Evolutionary conservation across 257 asterid genomes (phyloP), one percentile per base, ranked within the genome.

Genomic region (Fraxinus anomala): DNA sequence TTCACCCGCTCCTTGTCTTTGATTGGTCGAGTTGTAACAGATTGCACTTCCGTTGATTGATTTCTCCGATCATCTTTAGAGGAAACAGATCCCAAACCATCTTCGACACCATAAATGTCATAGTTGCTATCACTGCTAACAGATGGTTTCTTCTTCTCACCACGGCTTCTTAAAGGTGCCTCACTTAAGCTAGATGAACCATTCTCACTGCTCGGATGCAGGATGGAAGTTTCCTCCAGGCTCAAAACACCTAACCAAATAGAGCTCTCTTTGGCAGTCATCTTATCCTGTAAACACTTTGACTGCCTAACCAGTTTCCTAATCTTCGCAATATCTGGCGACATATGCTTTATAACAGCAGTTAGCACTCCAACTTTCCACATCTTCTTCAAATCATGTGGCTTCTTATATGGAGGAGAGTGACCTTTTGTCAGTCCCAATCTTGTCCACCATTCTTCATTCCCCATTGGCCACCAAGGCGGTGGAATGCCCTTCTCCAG

Each of bases 251-350:
- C 87, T 79, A 91, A 83, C 98, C 98, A 93, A 65, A 90, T 91
- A 30, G 90, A 85, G 83, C 94, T 93, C 80, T 93, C 98, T 83
- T 93, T 92, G 9, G 97, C 96, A 26, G 98, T 93, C 97, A 93
- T 93, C 84, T 91, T 93, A 86, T 93, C 98, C 84, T 93, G 98
- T 54, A 93, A 90, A 80, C 96, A 91, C 87, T 93, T 93, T 0
- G 98, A 93, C 80, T 85, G 87, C 82, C 91, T 80, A 47, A 93
- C 84, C 11, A 87, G 83, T 79, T 83, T 86, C 90, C 89, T 88
- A 33, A 91, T 88, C 84, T 88, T 93, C 5, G 96, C 93, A 78
- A 93, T 82, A 82, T 93, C 83, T 44, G 98, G 98, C 4, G 94
- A 93, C 96, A 93, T 91, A 65, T 93, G 97, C 88, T 89, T 93